Base-by-base conservation (phyloP, 192 early-diverging fungal species). In the Jimgerdemannia lactiflua region DNA sequence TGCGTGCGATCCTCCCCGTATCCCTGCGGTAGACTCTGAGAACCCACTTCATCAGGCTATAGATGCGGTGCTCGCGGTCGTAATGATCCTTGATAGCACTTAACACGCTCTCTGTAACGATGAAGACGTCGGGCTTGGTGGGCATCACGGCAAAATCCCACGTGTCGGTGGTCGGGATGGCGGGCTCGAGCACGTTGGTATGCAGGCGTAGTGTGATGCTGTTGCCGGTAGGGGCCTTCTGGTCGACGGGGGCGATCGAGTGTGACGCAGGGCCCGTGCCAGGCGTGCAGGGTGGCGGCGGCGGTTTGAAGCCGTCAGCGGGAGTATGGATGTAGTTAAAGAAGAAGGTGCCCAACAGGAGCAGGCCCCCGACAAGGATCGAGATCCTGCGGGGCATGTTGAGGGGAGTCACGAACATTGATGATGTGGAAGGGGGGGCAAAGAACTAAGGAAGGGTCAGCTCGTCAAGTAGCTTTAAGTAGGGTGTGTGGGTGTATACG, bases 131-230 rank as follows among this genome's bases (percentile, higher is more conserved):
- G 7, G 80, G 80, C 64, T 81, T 81, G 68, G 73, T 67, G 64
- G 74, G 73, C 75, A 84, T 83, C 43, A 84, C 84, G 73, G 79
- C 75, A 72, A 81, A 75, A 42, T 81, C 67, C 79, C 79, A 81
- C 29, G 72, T 29, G 29, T 81, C 65, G 40, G 63, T 70, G 43
- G 29, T 42, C 19, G 69, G 11, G 0, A 9, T 41, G 44, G 79
- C 72, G 64, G 41, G 73, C 40, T 54, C 43, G 19, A 81, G 20
- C 4, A 40, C 41, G 18, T 77, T 6, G 20, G 40, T 39, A 8
- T 77, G 77, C n/a, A 81, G 64, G 43, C 76, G 75, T 11, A 74
- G 66, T 3, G 79, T 81, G 6, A 71, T 67, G 29, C 74, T 18
- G 71, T 74, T 69, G 2, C 73, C 67, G 19, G 79, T 81, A 49